phyloP scores from a whole-genome alignment of 108 stramenopile genomes.

The Asterionellopsis glacialis region DNA sequence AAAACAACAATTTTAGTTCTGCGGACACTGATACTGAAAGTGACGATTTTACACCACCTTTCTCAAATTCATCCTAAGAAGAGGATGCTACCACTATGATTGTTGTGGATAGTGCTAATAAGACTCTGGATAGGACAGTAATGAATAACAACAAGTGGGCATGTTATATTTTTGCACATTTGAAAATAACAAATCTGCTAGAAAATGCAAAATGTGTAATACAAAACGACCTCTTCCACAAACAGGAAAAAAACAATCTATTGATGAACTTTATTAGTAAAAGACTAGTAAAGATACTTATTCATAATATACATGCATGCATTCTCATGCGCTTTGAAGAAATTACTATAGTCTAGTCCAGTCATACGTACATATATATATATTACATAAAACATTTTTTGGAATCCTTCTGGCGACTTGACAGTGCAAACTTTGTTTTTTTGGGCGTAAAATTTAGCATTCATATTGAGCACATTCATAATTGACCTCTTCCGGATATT shows the following conservation, averaged over 20 bases:
- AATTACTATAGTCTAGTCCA: too few relatives aligned
- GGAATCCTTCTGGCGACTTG: too few relatives aligned
- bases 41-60: background rate
- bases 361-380: too few relatives aligned
- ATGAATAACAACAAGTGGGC: constrained; percentile 1
- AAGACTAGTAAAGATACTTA: too few relatives aligned
- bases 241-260: background rate
- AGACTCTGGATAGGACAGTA: background rate
- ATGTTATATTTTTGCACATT: constrained; percentile 7
- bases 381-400: too few relatives aligned
- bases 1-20: background rate
- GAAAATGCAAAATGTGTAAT: constrained; percentile 8
- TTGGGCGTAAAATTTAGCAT: too few relatives aligned
- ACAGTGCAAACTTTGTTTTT: too few relatives aligned
- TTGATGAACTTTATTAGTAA: background rate
- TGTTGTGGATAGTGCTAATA: background rate
- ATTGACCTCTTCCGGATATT: too few relatives aligned
- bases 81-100: background rate
- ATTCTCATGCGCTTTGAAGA: too few relatives aligned
- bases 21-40: constrained; percentile 1
- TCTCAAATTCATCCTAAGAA: background rate
- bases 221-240: background rate
- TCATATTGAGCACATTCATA: too few relatives aligned
- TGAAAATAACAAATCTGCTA: constrained; percentile 1
- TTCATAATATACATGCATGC: too few relatives aligned